A percentile compares a stretch with the other conserved stretches of the same genome.
phyloP scores from a whole-genome alignment of 352 stramenopile genomes.

The Blastocystis sp. region DNA sequence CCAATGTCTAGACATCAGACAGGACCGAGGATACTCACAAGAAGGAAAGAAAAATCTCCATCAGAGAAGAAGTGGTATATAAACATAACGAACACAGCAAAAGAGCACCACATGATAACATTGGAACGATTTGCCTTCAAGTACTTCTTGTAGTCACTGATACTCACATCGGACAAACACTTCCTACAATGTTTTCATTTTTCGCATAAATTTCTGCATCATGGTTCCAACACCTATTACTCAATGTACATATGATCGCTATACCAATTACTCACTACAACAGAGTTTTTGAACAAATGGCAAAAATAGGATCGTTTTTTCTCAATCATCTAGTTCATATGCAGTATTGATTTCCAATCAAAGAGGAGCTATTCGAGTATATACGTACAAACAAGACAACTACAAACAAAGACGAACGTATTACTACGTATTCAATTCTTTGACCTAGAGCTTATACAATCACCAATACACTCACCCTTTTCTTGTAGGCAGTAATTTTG shows the following conservation, averaged over 20 bases:
- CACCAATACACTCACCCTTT: background rate
- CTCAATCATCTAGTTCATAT: background rate
- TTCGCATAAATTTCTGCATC: slow-evolving; percentile 4
- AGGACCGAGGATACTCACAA: background rate
- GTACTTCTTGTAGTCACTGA: slow-evolving; percentile 60
- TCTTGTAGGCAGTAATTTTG: background rate
- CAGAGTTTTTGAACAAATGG: background rate
- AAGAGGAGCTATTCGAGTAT: background rate
- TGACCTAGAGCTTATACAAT: background rate
- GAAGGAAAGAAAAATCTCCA: slow-evolving; percentile 91
- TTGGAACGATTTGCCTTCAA: slow-evolving; percentile 83
- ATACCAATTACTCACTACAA: background rate
- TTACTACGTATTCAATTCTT: background rate
- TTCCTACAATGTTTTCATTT: background rate
- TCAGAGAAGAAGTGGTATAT: slow-evolving; percentile 91
- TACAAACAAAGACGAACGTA: background rate
- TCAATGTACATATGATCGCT: background rate
- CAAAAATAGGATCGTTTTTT: background rate
- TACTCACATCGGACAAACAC: background rate
- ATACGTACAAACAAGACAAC: background rate
- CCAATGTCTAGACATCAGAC: slow-evolving; percentile 71
- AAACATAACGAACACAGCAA: slow-evolving; percentile 85
- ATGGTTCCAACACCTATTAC: background rate
- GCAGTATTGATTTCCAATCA: background rate
- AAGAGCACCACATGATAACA: slow-evolving; percentile 86